Percentiles rank a stretch among this genome's conserved stretches.
Conservation (phyloP, 2,329 filamentous ascomycete genomes). For the Colletotrichum sp. region DNA sequence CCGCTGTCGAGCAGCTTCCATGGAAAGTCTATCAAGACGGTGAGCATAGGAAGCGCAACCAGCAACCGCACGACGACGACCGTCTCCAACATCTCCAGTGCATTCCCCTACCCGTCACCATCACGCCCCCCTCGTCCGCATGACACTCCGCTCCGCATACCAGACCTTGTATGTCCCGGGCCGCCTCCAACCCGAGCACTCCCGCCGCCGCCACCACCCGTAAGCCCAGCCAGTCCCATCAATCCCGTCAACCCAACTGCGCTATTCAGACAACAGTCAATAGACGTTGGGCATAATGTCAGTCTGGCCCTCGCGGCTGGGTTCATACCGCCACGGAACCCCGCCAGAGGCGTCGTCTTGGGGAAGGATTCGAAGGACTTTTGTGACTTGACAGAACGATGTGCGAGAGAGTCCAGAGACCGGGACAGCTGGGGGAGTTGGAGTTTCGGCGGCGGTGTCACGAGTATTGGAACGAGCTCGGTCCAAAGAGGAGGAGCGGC, state of each 20-base stretch:
- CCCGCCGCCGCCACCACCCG: slow-evolving; percentile 34
- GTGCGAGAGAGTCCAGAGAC: slow-evolving; percentile 31
- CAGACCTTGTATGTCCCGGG: slow-evolving; percentile 39
- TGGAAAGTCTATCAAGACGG: neutral
- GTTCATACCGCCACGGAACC: slow-evolving; percentile 12
- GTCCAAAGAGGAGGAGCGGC: slow-evolving; percentile 10
- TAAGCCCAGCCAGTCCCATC: neutral
- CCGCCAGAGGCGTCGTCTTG: slow-evolving; percentile 21
- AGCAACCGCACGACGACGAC: slow-evolving; percentile 1
- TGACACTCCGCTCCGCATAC: slow-evolving; percentile 39
- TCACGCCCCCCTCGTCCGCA: slow-evolving; percentile 39
- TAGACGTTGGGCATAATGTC: neutral
- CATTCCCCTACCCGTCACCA: slow-evolving; percentile 28
- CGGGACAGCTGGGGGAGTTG: slow-evolving; percentile 41
- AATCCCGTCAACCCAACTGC: neutral
- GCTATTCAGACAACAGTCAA: neutral
- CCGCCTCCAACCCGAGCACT: slow-evolving; percentile 52
- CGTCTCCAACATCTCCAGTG: neutral
- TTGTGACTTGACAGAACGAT: slow-evolving; percentile 34
- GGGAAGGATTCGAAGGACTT: slow-evolving; percentile 31
- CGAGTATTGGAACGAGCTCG: neutral
- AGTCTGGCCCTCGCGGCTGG: slow-evolving; percentile 21
- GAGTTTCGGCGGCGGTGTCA: slow-evolving; percentile 18
- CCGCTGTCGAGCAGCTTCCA: neutral
- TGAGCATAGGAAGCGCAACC: slow-evolving; percentile 13